These are phyloP conservation scores for Phytophthora cryptogea DNA, from an alignment of 352 stramenopile species.

Conservation along the genomic window DNA sequence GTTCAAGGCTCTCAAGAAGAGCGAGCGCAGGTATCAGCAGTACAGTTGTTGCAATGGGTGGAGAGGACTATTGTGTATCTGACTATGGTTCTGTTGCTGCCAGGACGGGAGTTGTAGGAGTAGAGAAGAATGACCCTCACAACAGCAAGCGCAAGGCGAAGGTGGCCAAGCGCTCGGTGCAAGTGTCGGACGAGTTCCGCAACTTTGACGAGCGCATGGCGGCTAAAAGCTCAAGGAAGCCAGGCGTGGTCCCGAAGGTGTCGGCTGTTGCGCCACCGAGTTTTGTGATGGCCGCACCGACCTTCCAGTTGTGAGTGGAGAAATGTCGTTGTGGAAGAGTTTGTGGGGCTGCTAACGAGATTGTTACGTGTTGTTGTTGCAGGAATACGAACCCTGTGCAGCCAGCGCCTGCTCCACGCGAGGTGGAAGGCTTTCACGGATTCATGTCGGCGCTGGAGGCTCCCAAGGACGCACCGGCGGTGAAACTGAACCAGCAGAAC, in stretches of 20 bases:
- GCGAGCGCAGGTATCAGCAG: conserved; percentile 42
- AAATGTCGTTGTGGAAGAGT: background rate
- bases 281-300: conserved; percentile 66
- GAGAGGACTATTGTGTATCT: background rate
- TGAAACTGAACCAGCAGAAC: conserved; percentile 26
- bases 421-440: conserved; percentile 73
- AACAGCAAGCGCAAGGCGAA: conserved; percentile 35
- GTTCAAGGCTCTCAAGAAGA: conserved; percentile 77
- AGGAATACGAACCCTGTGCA: conserved; percentile 37
- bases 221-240: conserved; percentile 38
- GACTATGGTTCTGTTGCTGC: background rate
- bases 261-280: conserved; percentile 50
- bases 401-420: conserved; percentile 16
- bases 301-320: conserved; percentile 70
- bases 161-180: conserved; percentile 33
- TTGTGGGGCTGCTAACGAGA: background rate
- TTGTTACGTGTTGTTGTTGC: background rate
- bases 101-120: conserved; percentile 41
- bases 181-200: conserved; percentile 64
- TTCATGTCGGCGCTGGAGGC: conserved; percentile 68
- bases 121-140: conserved; percentile 44
- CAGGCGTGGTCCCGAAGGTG: conserved; percentile 25
- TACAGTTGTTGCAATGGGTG: background rate
- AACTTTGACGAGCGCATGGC: conserved; percentile 84
- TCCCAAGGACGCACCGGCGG: conserved; percentile 40